Conservation (phyloP, 139 green algal species). For the Choricystis sp. region DNA sequence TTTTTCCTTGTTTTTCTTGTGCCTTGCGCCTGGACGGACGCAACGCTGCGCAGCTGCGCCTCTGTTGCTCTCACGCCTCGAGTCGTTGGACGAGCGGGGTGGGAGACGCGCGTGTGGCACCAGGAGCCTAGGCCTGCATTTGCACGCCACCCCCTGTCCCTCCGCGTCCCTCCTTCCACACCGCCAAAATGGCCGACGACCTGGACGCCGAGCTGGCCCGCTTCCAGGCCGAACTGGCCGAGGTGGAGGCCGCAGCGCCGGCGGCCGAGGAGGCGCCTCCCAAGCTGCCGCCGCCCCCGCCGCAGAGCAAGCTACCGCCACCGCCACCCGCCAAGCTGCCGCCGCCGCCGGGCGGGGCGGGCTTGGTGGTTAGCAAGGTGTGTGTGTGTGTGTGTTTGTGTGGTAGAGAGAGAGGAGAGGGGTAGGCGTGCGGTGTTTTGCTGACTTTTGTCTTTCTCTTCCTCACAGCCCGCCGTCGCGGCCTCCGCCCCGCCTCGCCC, state of each 20-base stretch:
- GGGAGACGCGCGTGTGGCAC: background rate
- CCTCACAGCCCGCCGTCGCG: no score
- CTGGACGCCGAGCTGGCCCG: constrained; percentile 13
- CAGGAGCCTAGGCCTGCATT: background rate
- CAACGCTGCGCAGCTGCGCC: background rate
- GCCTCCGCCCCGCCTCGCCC: background rate
- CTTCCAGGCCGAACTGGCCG: constrained; percentile 18
- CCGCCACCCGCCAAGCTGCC: background rate
- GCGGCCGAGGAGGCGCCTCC: constrained; percentile 1
- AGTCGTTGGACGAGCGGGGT: background rate
- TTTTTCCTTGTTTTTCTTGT: constrained; percentile 4
- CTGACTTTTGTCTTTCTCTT: no score
- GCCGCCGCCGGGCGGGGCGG: no score
- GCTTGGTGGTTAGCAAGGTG: no score
- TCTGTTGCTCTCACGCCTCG: background rate
- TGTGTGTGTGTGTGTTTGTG: no score
- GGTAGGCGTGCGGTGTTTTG: no score
- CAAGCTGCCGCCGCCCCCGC: constrained; percentile 1
- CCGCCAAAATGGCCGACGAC: constrained; percentile 6
- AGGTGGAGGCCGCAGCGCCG: constrained; percentile 3
- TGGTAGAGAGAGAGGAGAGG: no score
- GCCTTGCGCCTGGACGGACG: background rate
- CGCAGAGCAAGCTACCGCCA: constrained; percentile 1
- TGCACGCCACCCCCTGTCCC: background rate
- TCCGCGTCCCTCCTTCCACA: background rate